Percentiles rank a stretch among this genome's conserved stretches.
These are phyloP conservation scores for Neurospora sp. DNA, from an alignment of 495 filamentous ascomycete genomes.

Conservation along the genomic window DNA sequence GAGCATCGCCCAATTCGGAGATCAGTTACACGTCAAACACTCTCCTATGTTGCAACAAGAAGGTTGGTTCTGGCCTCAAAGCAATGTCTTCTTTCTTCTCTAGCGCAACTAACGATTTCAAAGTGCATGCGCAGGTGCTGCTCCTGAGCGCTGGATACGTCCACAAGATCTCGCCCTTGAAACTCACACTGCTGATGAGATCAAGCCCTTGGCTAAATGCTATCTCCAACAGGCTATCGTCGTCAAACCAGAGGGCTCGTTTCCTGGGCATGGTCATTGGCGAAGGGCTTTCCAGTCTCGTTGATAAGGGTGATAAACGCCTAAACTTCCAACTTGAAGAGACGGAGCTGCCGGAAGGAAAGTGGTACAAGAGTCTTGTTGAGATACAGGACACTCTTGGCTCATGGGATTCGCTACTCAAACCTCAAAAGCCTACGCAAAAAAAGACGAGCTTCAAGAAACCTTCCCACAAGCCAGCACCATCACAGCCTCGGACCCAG, in stretches of 20 bases:
- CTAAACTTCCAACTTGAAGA: conserved; percentile 84
- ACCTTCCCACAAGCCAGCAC: conserved; percentile 12
- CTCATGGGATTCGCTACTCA: conserved; percentile 38
- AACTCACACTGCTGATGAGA: conserved; percentile 52
- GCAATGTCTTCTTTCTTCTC: neutral
- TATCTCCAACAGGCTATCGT: conserved; percentile 78
- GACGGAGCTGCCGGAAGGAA: conserved; percentile 57
- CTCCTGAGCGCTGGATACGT: conserved; percentile 70
- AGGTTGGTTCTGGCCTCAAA: conserved; percentile 39
- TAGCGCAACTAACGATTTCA: conserved; percentile 19
- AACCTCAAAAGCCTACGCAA: conserved; percentile 1
- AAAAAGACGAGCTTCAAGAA: conserved; percentile 4
- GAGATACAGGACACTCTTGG: conserved; percentile 55
- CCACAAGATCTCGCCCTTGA: conserved; percentile 47
- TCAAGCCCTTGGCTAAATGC: conserved; percentile 63
- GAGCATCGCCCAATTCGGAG: conserved; percentile 63
- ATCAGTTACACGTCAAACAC: conserved; percentile 79
- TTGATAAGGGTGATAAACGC: conserved; percentile 60
- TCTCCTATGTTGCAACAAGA: conserved; percentile 76
- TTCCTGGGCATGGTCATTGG: conserved; percentile 88
- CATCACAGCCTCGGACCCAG: conserved; percentile 12
- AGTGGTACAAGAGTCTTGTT: conserved; percentile 65
- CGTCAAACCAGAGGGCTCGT: conserved; percentile 62
- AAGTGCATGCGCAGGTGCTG: conserved; percentile 68
- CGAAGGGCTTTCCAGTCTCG: conserved; percentile 66